A percentile compares a stretch with the other conserved stretches of the same genome.
Conservation (phyloP, 2,329 filamentous ascomycete genomes). For the Claviceps capensis region DNA sequence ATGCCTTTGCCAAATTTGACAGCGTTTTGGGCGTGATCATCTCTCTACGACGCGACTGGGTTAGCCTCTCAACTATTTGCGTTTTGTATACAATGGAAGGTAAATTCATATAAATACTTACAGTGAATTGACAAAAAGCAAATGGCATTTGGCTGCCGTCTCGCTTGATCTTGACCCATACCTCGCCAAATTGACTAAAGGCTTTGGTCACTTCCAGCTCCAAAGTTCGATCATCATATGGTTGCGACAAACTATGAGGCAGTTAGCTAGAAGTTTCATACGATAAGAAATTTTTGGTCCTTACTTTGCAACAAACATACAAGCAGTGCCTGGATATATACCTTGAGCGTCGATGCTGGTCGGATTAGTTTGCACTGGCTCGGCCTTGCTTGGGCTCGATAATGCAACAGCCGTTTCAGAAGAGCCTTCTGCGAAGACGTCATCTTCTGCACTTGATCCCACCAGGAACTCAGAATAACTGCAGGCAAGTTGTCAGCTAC, state of each 20-base stretch:
- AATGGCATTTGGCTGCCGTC: conserved; percentile 46
- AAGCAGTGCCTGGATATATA: conserved; percentile 39
- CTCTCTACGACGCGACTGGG: conserved; percentile 22
- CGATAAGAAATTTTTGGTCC: conserved; percentile 12
- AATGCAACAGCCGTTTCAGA: not conserved
- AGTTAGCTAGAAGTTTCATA: conserved; percentile 6
- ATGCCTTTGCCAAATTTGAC: conserved; percentile 31
- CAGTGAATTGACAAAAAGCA: conserved; percentile 50
- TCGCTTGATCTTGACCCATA: conserved; percentile 50
- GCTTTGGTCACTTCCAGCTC: conserved; percentile 35
- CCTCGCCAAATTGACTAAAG: conserved; percentile 40
- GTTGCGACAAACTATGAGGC: conserved; percentile 33
- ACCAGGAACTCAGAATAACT: conserved; percentile 7
- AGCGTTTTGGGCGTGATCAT: conserved; percentile 34
- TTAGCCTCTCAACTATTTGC: not conserved
- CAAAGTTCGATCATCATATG: conserved; percentile 34
- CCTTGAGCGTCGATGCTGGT: conserved; percentile 33
- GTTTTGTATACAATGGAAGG: too few relatives aligned
- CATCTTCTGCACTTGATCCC: conserved; percentile 9
- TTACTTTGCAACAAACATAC: conserved; percentile 55
- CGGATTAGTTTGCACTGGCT: conserved; percentile 1
- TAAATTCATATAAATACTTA: conserved; percentile 20
- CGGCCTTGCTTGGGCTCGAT: not conserved
- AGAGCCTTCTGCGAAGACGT: conserved; percentile 8
- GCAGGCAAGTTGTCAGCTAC: not conserved